These are phyloP conservation scores for Metschnikowia continentalis DNA, from an alignment of 805 yeast genomes.

Conservation along the genomic window DNA sequence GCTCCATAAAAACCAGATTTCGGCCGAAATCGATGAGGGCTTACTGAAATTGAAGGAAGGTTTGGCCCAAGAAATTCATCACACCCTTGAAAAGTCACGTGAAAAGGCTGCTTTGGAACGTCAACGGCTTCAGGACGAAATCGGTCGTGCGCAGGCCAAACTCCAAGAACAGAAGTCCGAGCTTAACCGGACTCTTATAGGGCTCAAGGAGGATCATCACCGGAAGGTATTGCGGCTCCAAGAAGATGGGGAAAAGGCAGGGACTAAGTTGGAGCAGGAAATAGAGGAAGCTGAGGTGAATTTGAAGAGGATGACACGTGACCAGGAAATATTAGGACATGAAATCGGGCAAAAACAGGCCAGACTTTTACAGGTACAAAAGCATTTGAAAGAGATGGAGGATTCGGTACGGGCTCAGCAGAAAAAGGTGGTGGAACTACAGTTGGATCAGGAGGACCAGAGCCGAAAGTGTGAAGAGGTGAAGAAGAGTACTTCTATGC, in stretches of 20 bases:
- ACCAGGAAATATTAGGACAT: not conserved
- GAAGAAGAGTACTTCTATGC: slow-evolving; percentile 5
- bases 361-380: not conserved
- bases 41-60: slow-evolving; percentile 25
- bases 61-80: slow-evolving; percentile 33
- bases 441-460: not conserved
- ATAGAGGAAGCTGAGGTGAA: slow-evolving; percentile 4
- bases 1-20: slow-evolving; percentile 20
- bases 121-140: slow-evolving; percentile 3
- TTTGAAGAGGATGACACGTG: not conserved
- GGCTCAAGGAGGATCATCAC: slow-evolving; percentile 24
- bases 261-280: slow-evolving; percentile 12
- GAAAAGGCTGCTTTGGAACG: not conserved
- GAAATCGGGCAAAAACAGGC: not conserved
- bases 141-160: slow-evolving; percentile 4
- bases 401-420: not conserved
- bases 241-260: slow-evolving; percentile 14
- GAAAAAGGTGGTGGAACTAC: not conserved
- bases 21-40: slow-evolving; percentile 19
- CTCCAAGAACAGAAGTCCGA: slow-evolving; percentile 17
- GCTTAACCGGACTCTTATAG: slow-evolving; percentile 21
- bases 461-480: not conserved
- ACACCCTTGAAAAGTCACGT: slow-evolving; percentile 7
- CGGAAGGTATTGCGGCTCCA: slow-evolving; percentile 15
- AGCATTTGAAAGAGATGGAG: not conserved